A percentile compares a stretch with the other conserved stretches of the same genome.
Evolutionary conservation across 768 basidiomycete species (phyloP).

Genomic region (Strobilomyces echinocephalus): DNA sequence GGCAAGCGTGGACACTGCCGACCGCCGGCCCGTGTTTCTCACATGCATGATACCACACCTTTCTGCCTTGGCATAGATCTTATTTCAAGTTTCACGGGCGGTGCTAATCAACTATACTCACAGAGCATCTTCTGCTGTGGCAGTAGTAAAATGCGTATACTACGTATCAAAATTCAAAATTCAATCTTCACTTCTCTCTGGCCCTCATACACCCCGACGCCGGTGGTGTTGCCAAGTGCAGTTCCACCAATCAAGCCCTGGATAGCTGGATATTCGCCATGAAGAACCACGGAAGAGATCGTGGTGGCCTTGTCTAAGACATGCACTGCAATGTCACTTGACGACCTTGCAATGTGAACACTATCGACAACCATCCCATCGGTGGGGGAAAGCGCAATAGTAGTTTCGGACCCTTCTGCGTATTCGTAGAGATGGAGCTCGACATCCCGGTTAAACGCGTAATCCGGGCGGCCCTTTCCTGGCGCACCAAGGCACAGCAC

Average conservation of each 20-base stretch:
- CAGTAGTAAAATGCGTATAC: background rate
- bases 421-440: slow-evolving; percentile 53
- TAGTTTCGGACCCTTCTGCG: slow-evolving; percentile 35
- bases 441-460: slow-evolving; percentile 34
- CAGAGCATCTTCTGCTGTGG: background rate
- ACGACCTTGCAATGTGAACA: slow-evolving; percentile 10
- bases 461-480: slow-evolving; percentile 49
- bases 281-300: slow-evolving; percentile 10
- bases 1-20: too few relatives aligned
- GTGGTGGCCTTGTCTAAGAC: slow-evolving; percentile 5
- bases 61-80: too few relatives aligned
- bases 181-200: slow-evolving; percentile 4
- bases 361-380: slow-evolving; percentile 5
- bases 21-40: too few relatives aligned
- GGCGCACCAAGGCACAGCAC: slow-evolving; percentile 35
- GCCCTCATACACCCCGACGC: slow-evolving; percentile 2
- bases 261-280: slow-evolving; percentile 12
- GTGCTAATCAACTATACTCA: too few relatives aligned
- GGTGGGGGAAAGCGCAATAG: slow-evolving; percentile 14
- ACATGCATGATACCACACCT: too few relatives aligned
- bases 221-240: background rate
- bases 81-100: too few relatives aligned
- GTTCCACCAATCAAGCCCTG: slow-evolving; percentile 9
- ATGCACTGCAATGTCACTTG: slow-evolving; percentile 5
- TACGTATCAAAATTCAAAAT: slow-evolving; percentile 12